These are phyloP conservation scores for Rickenella mellea DNA, from an alignment of 768 basidiomycete genomes.

Conservation along the genomic window DNA sequence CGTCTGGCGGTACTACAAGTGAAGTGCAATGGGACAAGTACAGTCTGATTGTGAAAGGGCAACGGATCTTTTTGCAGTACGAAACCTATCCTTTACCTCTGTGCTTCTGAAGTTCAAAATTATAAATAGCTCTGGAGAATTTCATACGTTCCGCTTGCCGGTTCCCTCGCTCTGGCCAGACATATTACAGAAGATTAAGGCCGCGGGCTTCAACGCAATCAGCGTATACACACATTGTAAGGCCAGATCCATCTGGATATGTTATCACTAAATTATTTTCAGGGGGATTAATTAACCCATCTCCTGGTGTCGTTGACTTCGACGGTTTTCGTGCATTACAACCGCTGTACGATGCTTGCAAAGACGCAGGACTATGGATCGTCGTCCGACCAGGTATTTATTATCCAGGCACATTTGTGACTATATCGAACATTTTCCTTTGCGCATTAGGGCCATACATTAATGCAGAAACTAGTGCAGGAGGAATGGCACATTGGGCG, in stretches of 20 bases:
- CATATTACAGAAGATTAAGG: slow-evolving; percentile 73
- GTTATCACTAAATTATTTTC: neutral
- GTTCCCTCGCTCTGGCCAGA: slow-evolving; percentile 76
- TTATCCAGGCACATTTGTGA: too few species aligned
- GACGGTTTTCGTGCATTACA: slow-evolving; percentile 57
- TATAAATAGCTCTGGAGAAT: slow-evolving; percentile 62
- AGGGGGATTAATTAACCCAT: slow-evolving; percentile 67
- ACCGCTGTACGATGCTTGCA: slow-evolving; percentile 68
- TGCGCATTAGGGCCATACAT: slow-evolving; percentile 36
- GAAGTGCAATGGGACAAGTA: slow-evolving; percentile 57
- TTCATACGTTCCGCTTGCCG: slow-evolving; percentile 75
- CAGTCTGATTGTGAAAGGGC: slow-evolving; percentile 58
- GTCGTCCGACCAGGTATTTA: slow-evolving; percentile 71
- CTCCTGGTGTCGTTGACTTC: slow-evolving; percentile 67
- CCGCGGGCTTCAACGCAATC: slow-evolving; percentile 69
- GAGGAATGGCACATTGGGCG: slow-evolving; percentile 63
- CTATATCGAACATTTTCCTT: neutral
- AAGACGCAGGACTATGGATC: slow-evolving; percentile 66
- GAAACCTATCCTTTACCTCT: slow-evolving; percentile 14
- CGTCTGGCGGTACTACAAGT: slow-evolving; percentile 13
- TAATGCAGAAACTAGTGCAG: slow-evolving; percentile 76
- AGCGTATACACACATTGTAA: slow-evolving; percentile 66
- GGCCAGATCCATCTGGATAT: neutral
- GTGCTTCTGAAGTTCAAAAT: neutral
- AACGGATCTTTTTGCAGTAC: slow-evolving; percentile 65